phyloP scores from a whole-genome alignment of 192 early-diverging fungal species.

The Coemansia sp. region DNA sequence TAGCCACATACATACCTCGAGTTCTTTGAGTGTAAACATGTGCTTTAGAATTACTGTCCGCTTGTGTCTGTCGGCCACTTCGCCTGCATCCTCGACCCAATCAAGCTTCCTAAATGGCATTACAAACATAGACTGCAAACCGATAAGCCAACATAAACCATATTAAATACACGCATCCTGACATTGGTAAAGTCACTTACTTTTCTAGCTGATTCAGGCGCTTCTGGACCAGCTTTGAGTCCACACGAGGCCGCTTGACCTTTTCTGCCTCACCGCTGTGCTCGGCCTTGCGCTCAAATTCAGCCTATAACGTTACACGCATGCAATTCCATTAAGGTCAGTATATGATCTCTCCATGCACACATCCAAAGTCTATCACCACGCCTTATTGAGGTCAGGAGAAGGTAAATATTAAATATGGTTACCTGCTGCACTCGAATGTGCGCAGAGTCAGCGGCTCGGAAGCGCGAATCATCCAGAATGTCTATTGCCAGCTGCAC shows the following conservation, averaged over 20 bases:
- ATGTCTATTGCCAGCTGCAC: constrained; percentile 82
- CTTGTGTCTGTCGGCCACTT: constrained; percentile 70
- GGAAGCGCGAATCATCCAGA: constrained; percentile 83
- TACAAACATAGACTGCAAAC: background rate
- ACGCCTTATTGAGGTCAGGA: too few species aligned
- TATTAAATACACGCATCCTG: background rate
- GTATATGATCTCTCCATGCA: background rate
- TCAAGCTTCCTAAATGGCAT: constrained; percentile 62
- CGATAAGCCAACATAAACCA: background rate
- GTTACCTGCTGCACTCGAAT: constrained; percentile 70
- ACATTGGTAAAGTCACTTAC: constrained; percentile 14
- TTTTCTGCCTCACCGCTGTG: constrained; percentile 23
- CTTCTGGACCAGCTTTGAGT: constrained; percentile 62
- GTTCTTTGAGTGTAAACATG: constrained; percentile 89
- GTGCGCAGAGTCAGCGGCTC: constrained; percentile 59
- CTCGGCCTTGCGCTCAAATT: constrained; percentile 74
- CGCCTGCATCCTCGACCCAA: constrained; percentile 81
- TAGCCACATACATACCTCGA: constrained; percentile 64
- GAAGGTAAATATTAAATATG: too few species aligned
- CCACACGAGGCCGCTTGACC: constrained; percentile 43
- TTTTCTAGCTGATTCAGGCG: constrained; percentile 72
- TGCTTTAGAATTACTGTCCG: constrained; percentile 90
- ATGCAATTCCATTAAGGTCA: background rate
- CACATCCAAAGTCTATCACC: background rate
- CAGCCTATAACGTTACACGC: too few species aligned